Percentiles rank a stretch among this genome's conserved stretches.
phyloP scores from a whole-genome alignment of 805 yeast species.

The Teunomyces stri region DNA sequence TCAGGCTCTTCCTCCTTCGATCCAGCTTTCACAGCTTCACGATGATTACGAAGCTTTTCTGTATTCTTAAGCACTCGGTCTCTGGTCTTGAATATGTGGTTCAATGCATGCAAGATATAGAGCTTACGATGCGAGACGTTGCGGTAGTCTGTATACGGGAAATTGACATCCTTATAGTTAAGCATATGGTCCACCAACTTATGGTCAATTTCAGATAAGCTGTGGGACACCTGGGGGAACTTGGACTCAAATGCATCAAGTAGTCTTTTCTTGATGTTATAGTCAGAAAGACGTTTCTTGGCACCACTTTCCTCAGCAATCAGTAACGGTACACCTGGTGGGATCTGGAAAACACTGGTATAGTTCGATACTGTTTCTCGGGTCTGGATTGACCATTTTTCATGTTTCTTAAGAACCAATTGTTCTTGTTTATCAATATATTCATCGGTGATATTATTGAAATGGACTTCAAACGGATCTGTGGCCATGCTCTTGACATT shows the following conservation, averaged over 20 bases:
- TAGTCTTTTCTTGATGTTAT: conserved; percentile 27
- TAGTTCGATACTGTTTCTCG: conserved; percentile 23
- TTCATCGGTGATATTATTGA: conserved; percentile 49
- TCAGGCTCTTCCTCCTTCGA: conserved; percentile 47
- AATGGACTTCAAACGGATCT: conserved; percentile 82
- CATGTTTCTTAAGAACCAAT: conserved; percentile 13
- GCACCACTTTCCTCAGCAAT: conserved; percentile 1
- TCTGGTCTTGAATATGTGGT: conserved; percentile 84
- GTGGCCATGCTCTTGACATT: conserved; percentile 36
- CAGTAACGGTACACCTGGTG: conserved; percentile 26
- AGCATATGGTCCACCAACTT: conserved; percentile 62
- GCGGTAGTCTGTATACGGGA: conserved; percentile 52
- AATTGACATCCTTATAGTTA: conserved; percentile 68
- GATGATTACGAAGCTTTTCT: conserved; percentile 46
- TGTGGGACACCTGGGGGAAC: conserved; percentile 13
- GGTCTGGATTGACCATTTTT: conserved; percentile 26
- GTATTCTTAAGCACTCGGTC: conserved; percentile 81
- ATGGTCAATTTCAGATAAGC: conserved; percentile 40
- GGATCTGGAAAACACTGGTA: conserved; percentile 29
- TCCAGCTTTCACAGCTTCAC: conserved; percentile 32
- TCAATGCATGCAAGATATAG: conserved; percentile 68
- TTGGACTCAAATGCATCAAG: conserved; percentile 17
- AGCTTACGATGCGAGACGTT: conserved; percentile 58
- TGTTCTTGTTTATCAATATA: conserved; percentile 26
- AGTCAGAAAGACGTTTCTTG: conserved; percentile 9